Base-by-base conservation (phyloP, 306 rosid species). In the Betula pendula region DNA sequence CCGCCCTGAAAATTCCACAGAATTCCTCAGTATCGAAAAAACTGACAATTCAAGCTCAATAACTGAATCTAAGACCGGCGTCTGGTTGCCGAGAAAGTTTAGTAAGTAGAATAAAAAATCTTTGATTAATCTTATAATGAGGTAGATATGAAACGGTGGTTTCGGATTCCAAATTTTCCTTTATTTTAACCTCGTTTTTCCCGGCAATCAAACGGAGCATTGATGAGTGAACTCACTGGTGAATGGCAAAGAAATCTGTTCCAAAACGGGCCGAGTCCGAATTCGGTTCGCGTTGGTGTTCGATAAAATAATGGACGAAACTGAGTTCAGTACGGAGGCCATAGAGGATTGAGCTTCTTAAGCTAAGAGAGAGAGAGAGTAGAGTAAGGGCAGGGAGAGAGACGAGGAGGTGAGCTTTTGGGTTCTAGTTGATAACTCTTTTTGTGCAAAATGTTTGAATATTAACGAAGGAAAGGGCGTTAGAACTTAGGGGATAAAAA, bases 241-340 rank as follows among this genome's bases (percentile, higher is more conserved):
- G 67, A 86, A 84, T 10, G 89, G 84, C 45, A 84, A 81, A 42
- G 92, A 74, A 72, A 51, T 48, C 70, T 90, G 83, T 17, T 81
- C 20, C 6, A 71, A 44, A 68, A 71, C 29, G 17, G 87, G 77
- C 3, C 50, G 88, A 70, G 75, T 14, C 31, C 80, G 89, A 15
- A 79, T 44, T 68, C 89, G 72, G 73, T 19, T 70, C 75, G 76
- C 7, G 62, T 70, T 76, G 73, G 29, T 24, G 74, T 51, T 84
- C 9, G 90, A 74, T 13, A 85, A 49, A 31, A 77, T 69, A 24
- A 70, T 24, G 13, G 87, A 85, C 1, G 90, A 74, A 76, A 80
- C 78, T 33, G 88, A 77, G 62, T 86, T 84, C 50, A 86, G 79
- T 42, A 86, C 25, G 33, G 88, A 85, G 81, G 90, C 91, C 94